Evolutionary conservation across 306 rosid genomes (phyloP).

Genomic region (Dryas octopetala): DNA sequence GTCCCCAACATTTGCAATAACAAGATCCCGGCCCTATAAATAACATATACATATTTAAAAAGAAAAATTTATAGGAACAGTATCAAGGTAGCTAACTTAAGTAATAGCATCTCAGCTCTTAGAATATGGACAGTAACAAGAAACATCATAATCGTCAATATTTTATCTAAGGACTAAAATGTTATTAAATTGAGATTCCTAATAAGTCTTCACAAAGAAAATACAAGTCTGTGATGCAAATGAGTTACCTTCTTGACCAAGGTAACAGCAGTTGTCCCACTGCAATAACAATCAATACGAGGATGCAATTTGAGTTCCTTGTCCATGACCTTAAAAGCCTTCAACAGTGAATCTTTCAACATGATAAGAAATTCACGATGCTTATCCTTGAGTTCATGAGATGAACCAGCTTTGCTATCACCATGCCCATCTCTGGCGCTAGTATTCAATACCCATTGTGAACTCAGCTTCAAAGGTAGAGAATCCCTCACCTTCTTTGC

Average conservation of each 20-base stretch:
- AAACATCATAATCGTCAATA: neutral
- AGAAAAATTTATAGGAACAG: neutral
- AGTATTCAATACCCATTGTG: slow-evolving; percentile 49
- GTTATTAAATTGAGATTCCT: neutral
- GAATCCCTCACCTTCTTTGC: slow-evolving; percentile 81
- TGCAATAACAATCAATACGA: slow-evolving; percentile 56
- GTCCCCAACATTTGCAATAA: slow-evolving; percentile 67
- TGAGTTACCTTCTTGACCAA: slow-evolving; percentile 63
- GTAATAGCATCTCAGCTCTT: neutral
- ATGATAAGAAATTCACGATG: slow-evolving; percentile 28
- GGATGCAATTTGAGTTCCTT: slow-evolving; percentile 70
- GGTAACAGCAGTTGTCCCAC: slow-evolving; percentile 84
- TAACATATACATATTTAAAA: slow-evolving; percentile 10
- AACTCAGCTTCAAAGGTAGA: slow-evolving; percentile 65
- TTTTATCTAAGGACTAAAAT: neutral
- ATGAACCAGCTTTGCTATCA: slow-evolving; percentile 27
- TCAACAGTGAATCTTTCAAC: slow-evolving; percentile 54
- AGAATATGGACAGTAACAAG: neutral
- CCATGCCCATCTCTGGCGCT: slow-evolving; percentile 28
- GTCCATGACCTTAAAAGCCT: slow-evolving; percentile 71
- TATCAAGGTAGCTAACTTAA: neutral
- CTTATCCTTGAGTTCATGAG: slow-evolving; percentile 25
- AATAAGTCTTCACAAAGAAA: neutral
- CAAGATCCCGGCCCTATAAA: slow-evolving; percentile 60
- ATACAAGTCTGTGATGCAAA: neutral